Evolutionary conservation across 345 rosid genomes (phyloP), one percentile per base, ranked within the genome.

Genomic region (Eucalyptus regnans): DNA sequence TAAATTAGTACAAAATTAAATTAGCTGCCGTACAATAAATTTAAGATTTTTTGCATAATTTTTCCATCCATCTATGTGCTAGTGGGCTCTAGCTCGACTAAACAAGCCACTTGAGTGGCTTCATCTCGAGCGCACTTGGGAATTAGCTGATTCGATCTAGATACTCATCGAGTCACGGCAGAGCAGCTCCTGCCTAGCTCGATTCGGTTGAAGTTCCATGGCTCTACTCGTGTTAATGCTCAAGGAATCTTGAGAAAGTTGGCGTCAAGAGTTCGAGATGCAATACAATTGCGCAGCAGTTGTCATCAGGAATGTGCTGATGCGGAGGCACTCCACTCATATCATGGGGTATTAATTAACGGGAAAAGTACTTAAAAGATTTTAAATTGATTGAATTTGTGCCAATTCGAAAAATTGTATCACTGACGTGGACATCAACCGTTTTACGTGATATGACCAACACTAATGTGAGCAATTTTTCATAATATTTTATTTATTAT

Each of bases 361-460:
- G 58, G 58, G 10, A 52, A 52, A 52, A 52, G 25, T 52, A 52
- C 10, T 52, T 23, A 52, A 17, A 17, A 52, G 23, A 52, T 52
- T 52, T 52, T 20, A 7, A 20, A 52, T 52, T 52, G 58, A 52
- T 52, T 52, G 25, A 9, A 20, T 10, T 20, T 18, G 25, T 52
- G 58, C 25, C 58, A 20, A 52, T 20, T 0, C 2, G 58, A 52
- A 9, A 52, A 52, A 52, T 52, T 52, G 10, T 18, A 52, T 58
- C 27, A 27, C 1, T 3, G 3, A 58, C 13, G 1, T 0, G 1
- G 2, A 52, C 8, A 52, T 52, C 5, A 52, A 52, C 4, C 25
- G 0, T 52, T 0, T 52, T 18, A 52, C 23, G 3, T 18, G 0
- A 1, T 3, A 52, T 52, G 23, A 7, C 9, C 23, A 1, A 52